These are phyloP conservation scores for Achaetomiella virescens DNA, from an alignment of 495 filamentous ascomycete genomes.

Conservation along the genomic window DNA sequence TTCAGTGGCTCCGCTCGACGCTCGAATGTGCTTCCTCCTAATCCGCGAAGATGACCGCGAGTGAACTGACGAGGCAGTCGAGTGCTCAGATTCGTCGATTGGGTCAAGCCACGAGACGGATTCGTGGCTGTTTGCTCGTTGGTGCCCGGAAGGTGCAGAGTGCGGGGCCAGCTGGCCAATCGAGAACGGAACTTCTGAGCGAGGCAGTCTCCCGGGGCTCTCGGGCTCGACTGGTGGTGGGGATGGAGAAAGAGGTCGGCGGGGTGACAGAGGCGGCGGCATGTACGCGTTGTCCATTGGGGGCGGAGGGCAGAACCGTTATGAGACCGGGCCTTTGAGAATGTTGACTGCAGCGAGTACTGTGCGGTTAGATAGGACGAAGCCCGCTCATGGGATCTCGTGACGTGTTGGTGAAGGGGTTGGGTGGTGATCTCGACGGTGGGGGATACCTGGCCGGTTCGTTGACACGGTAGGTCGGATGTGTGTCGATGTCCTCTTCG, in stretches of 20 bases:
- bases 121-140: constrained; percentile 58
- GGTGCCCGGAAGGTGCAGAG: constrained; percentile 36
- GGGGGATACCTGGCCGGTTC: constrained; percentile 15
- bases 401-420: constrained; percentile 15
- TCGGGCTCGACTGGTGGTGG: constrained; percentile 28
- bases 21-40: constrained; percentile 58
- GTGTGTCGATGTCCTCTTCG: constrained; percentile 16
- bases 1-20: constrained; percentile 68
- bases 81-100: constrained; percentile 89
- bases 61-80: constrained; percentile 72
- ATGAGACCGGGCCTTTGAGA: constrained; percentile 40
- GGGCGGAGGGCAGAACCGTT: constrained; percentile 37
- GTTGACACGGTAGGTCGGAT: constrained; percentile 30
- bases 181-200: constrained; percentile 39
- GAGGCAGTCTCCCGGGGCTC: constrained; percentile 32
- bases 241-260: constrained; percentile 38
- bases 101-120: constrained; percentile 93
- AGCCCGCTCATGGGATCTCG: constrained; percentile 19
- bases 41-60: constrained; percentile 69
- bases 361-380: constrained; percentile 21
- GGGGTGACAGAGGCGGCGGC: constrained; percentile 62
- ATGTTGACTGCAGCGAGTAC: constrained; percentile 41
- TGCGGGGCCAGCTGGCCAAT: constrained; percentile 27
- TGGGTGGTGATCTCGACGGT: constrained; percentile 7
- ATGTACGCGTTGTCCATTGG: constrained; percentile 46